Conservation (phyloP, 2,329 filamentous ascomycete species). For the Aspergillus pseudoterreus region DNA sequence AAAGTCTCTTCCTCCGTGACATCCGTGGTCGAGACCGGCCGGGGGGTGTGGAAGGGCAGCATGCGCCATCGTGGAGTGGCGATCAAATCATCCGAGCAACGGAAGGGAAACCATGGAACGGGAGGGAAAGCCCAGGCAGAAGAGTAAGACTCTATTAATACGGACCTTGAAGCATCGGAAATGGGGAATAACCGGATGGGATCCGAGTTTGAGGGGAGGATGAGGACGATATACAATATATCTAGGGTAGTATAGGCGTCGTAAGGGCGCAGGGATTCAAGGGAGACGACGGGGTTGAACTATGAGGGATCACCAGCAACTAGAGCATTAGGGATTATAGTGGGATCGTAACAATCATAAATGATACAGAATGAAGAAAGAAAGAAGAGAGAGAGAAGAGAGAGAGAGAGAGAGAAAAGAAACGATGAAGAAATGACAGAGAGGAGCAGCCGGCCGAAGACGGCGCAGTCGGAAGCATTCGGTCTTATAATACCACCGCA, state of each 20-base stretch:
- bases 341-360: not conserved
- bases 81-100: not conserved
- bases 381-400: not conserved
- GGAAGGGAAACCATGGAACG: slow-evolving; percentile 2
- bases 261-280: too few relatives aligned
- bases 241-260: too few relatives aligned
- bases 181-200: too few relatives aligned
- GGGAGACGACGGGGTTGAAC: too few relatives aligned
- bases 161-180: not conserved
- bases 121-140: not conserved
- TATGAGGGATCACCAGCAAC: too few relatives aligned
- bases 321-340: not conserved
- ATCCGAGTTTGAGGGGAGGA: too few relatives aligned
- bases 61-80: not conserved
- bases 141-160: too few relatives aligned
- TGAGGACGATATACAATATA: too few relatives aligned
- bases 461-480: too few relatives aligned
- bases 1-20: not conserved
- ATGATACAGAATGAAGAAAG: not conserved
- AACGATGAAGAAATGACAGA: not conserved
- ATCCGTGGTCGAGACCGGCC: slow-evolving; percentile 7
- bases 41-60: not conserved
- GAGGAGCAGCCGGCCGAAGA: not conserved
- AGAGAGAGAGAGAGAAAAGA: not conserved
- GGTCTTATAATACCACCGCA: too few relatives aligned